Percentiles rank a stretch among this genome's conserved stretches.
Evolutionary conservation across 441 rosid genomes (phyloP).

Genomic region (Biscutella laevigata): DNA sequence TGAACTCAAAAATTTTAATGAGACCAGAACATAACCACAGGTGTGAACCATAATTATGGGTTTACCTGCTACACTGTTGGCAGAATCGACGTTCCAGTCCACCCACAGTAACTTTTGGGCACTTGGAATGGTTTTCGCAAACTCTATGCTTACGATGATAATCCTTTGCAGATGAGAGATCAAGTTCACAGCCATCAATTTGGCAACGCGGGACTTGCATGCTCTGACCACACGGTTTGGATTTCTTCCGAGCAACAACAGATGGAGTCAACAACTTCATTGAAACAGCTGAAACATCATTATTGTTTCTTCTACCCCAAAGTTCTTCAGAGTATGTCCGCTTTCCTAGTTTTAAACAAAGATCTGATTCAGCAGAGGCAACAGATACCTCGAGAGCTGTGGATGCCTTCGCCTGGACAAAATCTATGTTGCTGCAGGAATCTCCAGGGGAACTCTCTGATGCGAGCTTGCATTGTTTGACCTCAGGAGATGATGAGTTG

Average conservation of each 20-base stretch:
- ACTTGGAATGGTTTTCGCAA: slow-evolving; percentile 69
- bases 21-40: neutral
- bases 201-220: slow-evolving; percentile 55
- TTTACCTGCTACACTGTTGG: slow-evolving; percentile 85
- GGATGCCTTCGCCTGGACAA: slow-evolving; percentile 13
- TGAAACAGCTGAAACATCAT: slow-evolving; percentile 25
- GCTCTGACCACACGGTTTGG: slow-evolving; percentile 43
- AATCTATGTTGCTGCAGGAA: slow-evolving; percentile 23
- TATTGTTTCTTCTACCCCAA: slow-evolving; percentile 18
- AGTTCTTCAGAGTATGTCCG: slow-evolving; percentile 20
- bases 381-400: slow-evolving; percentile 15
- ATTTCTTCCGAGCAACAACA: slow-evolving; percentile 43
- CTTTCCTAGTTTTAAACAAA: slow-evolving; percentile 29
- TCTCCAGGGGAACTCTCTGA: slow-evolving; percentile 21
- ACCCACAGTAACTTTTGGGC: slow-evolving; percentile 50
- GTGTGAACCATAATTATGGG: neutral
- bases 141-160: slow-evolving; percentile 76
- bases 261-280: slow-evolving; percentile 29
- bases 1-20: neutral
- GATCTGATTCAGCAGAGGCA: slow-evolving; percentile 26
- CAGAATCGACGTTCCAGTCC: slow-evolving; percentile 78
- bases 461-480: slow-evolving; percentile 35
- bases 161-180: slow-evolving; percentile 53
- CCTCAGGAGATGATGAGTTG: slow-evolving; percentile 19
- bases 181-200: slow-evolving; percentile 60